These are phyloP conservation scores for Neostapfia colusana DNA, from an alignment of 176 grass and related monocot species.

Conservation along the genomic window DNA sequence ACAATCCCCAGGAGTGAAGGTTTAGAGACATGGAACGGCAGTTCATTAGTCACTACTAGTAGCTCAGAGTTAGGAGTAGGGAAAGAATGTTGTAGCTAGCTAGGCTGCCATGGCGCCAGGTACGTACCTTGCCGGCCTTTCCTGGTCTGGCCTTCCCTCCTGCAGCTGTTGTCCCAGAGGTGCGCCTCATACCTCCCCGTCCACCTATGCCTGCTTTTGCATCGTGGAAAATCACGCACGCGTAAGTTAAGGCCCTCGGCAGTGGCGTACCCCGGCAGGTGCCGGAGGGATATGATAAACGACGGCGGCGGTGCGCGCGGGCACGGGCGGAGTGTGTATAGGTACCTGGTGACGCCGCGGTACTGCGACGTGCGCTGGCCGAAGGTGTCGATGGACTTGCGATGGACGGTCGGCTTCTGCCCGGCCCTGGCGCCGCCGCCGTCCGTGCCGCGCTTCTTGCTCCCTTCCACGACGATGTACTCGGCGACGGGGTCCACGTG, in stretches of 20 bases:
- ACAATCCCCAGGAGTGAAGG: conserved; percentile 32
- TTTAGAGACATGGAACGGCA: conserved; percentile 19
- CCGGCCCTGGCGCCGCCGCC: conserved; percentile 30
- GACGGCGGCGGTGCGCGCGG: too few relatives aligned
- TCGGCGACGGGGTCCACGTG: conserved; percentile 33
- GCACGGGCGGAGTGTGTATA: too few relatives aligned
- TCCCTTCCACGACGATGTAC: conserved; percentile 48
- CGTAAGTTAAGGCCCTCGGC: neutral
- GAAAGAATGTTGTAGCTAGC: neutral
- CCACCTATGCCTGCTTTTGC: conserved; percentile 94
- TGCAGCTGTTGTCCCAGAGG: conserved; percentile 99
- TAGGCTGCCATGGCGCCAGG: conserved; percentile 12
- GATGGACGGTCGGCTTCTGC: conserved; percentile 70
- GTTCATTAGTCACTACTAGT: conserved; percentile 27
- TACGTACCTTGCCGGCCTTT: conserved; percentile 90
- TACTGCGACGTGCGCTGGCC: conserved; percentile 97
- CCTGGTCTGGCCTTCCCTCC: conserved; percentile 94
- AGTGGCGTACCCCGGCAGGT: too few relatives aligned
- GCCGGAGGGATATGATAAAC: too few relatives aligned
- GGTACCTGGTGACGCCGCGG: conserved; percentile 88
- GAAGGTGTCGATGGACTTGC: conserved; percentile 98
- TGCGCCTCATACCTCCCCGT: conserved; percentile 99
- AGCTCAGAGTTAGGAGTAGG: neutral
- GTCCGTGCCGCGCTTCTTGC: conserved; percentile 61
- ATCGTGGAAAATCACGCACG: conserved; percentile 23